phyloP scores from a whole-genome alignment of 768 basidiomycete genomes.

The Tephrocybe sp. region DNA sequence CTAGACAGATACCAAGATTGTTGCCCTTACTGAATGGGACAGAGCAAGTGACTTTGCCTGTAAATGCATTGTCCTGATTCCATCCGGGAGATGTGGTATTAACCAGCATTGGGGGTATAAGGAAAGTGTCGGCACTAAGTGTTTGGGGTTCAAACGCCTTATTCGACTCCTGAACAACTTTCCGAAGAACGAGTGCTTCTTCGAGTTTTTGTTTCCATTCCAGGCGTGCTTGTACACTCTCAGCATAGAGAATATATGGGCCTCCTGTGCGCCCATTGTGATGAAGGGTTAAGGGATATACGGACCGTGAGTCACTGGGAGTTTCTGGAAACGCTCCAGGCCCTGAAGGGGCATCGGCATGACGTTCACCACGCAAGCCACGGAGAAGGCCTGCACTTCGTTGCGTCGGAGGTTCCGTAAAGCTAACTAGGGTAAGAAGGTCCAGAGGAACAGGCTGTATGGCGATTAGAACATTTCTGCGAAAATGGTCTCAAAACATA shows the following conservation, averaged over 20 bases:
- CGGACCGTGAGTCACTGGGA: conserved; percentile 63
- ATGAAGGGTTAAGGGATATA: conserved; percentile 86
- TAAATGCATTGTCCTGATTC: conserved; percentile 71
- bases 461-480: conserved; percentile 5
- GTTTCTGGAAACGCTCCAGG: conserved; percentile 31
- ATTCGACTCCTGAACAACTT: conserved; percentile 88
- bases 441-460: conserved; percentile 89
- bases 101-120: conserved; percentile 63
- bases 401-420: conserved; percentile 76
- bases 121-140: conserved; percentile 85
- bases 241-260: conserved; percentile 84
- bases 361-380: conserved; percentile 45
- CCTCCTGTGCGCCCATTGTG: conserved; percentile 89
- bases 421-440: conserved; percentile 80
- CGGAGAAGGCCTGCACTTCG: conserved; percentile 72
- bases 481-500: too few relatives aligned
- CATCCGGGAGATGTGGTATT: conserved; percentile 52
- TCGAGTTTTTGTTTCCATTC: conserved; percentile 92
- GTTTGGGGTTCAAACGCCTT: conserved; percentile 94
- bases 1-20: neutral
- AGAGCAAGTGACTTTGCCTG: conserved; percentile 90
- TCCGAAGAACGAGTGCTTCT: conserved; percentile 82
- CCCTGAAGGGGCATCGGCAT: conserved; percentile 23
- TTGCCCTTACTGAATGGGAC: conserved; percentile 80
- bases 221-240: conserved; percentile 64